Base-by-base conservation (phyloP, 108 stramenopile species). In the Nitzschia inconspicua region DNA sequence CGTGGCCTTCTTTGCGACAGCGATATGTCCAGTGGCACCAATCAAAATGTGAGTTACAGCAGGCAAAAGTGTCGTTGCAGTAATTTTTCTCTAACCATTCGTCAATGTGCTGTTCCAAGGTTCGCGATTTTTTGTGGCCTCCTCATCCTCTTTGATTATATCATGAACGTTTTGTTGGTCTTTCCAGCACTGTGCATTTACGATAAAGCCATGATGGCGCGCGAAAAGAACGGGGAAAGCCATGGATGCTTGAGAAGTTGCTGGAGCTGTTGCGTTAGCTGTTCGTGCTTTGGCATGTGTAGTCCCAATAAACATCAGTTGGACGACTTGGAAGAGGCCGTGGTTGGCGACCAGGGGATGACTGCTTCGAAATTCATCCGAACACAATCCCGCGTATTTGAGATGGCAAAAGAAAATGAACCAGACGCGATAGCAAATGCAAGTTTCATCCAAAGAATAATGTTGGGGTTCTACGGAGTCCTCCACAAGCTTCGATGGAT, bases 81-180 rank as follows among this genome's bases (percentile, higher is more conserved):
- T n/a, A n/a, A n/a, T n/a, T n/a, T n/a, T n/a, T n/a, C n/a, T n/a
- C n/a, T n/a, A n/a, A n/a, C n/a, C n/a, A n/a, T n/a, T n/a, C n/a
- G n/a, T n/a, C n/a, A n/a, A n/a, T n/a, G n/a, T n/a, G n/a, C n/a
- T n/a, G n/a, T n/a, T n/a, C n/a, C n/a, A n/a, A n/a, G n/a, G n/a
- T 83, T 83, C 63, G 82, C 82, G 25, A 50, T 78, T 18, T 83
- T 78, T 63, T 78, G 77, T 60, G 82, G 82, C 13, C 37, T 83
- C 3, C 53, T 83, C 34, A 69, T 83, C n/a, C 47, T 64, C 40
- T 69, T 78, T 23, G 74, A 72, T 28, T 83, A 83, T 64, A n/a
- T 83, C 23, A 43, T 82, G 63, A 66, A 61, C 40, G 44, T 75
- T 35, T 19, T 75, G 37, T 41, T 82, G 9, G 70, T 83, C 23